Base-by-base conservation (phyloP, 1,139 yeast genomes). In the Diutina ranongensis region DNA sequence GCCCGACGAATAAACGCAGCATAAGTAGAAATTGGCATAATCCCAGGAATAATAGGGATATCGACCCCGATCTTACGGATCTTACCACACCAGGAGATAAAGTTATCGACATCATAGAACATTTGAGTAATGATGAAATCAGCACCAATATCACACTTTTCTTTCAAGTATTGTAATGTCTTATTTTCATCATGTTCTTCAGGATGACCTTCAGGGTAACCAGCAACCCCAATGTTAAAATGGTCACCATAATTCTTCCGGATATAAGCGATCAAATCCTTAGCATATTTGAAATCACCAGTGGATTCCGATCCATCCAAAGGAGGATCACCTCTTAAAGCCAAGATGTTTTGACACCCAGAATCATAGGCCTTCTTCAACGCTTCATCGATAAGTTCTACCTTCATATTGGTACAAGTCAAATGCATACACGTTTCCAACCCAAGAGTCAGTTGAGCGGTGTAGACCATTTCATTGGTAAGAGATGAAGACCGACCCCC, bases 341-440 rank as follows among this genome's bases (percentile, higher is more conserved):
- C 87, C 56, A 92, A 69, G 51, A 92, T 89, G 63, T 89, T 92
- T 60, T 87, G 95, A 60, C 98, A 92, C 2, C 98, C 98, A 0
- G 96, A 81, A 40, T 80, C 76, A 58, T 81, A 86, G 1, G 98
- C 98, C 51, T 80, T 80, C 50, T 79, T 74, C 54, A 92, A 72
- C 2, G 98, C 98, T 52, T 80, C 78, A 57, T 88, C 96, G 52
- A 92, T 84, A 54, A 83, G 71, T 46, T 76, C 78, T 34, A 80
- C 71, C 42, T 89, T 80, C 98, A 92, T 92, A 56, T 92, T 92
- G 28, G 97, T 89, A 61, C 98, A 92, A 2, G 98, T 92, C 63
- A 92, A 72, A 61, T 92, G 98, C 97, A 92, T 89, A 62, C 98
- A 94, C 0, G 98, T 92, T 58, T 92, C 97, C 51, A 92, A 70